Percentiles rank a stretch among this genome's conserved stretches.
Conservation (phyloP, 345 rosid species). For the Rhizophora apiculata region DNA sequence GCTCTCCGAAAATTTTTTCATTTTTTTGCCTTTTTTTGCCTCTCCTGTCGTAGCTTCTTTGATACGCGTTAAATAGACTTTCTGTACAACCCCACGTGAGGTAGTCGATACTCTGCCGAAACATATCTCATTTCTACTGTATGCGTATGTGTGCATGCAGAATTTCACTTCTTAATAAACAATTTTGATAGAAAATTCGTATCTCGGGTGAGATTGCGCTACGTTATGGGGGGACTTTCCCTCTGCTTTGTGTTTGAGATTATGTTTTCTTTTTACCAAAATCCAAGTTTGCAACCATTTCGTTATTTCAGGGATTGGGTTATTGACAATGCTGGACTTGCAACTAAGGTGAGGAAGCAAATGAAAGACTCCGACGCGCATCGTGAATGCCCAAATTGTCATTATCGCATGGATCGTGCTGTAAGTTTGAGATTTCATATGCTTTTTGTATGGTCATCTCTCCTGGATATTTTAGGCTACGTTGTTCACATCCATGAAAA, state of each 20-base stretch:
- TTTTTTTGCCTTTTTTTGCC: no score
- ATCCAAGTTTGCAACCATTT: conserved; percentile 3
- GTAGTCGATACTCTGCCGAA: no score
- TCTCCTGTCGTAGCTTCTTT: no score
- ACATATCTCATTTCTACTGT: no score
- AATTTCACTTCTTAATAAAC: not conserved
- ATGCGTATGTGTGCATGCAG: not conserved
- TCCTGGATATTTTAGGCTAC: not conserved
- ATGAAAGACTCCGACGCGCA: conserved; percentile 60
- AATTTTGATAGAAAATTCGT: not conserved
- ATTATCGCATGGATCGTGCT: conserved; percentile 60
- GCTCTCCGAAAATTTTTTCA: no score
- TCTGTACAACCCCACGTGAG: no score
- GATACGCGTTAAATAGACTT: no score
- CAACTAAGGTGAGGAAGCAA: conserved; percentile 61
- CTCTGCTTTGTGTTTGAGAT: not conserved
- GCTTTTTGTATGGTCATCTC: not conserved
- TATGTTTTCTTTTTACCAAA: not conserved
- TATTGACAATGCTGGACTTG: conserved; percentile 61
- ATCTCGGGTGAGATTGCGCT: no score
- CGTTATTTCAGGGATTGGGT: conserved; percentile 65
- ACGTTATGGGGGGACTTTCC: no score
- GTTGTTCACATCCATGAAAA: not conserved
- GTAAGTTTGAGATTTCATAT: conserved; percentile 40
- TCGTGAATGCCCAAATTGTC: conserved; percentile 77